These are phyloP conservation scores for Odontarrhena argentea DNA, from an alignment of 345 rosid species.

Conservation along the genomic window DNA sequence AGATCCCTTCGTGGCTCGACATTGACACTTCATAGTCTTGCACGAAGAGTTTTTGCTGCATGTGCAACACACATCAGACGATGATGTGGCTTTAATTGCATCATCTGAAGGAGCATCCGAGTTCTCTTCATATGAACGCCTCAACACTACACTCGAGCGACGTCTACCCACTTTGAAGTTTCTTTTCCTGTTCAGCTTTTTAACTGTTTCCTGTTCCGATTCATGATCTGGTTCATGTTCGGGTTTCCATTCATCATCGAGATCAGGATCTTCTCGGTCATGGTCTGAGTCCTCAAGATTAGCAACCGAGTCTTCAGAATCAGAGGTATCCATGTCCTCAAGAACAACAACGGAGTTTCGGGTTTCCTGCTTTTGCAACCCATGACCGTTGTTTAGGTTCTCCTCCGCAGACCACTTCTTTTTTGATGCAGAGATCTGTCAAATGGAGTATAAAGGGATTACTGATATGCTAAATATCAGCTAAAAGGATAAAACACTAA, in stretches of 20 bases:
- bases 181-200: slow-evolving; percentile 44
- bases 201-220: slow-evolving; percentile 43
- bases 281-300: slow-evolving; percentile 62
- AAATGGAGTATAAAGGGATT: slow-evolving; percentile 11
- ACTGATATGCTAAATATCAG: slow-evolving; percentile 2
- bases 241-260: slow-evolving; percentile 67
- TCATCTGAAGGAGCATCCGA: slow-evolving; percentile 44
- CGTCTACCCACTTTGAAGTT: slow-evolving; percentile 46
- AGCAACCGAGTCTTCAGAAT: slow-evolving; percentile 61
- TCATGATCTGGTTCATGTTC: slow-evolving; percentile 42
- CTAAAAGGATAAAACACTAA: slow-evolving; percentile 5
- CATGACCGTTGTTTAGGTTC: slow-evolving; percentile 48
- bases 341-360: slow-evolving; percentile 51
- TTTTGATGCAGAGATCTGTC: slow-evolving; percentile 43
- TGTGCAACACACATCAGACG: slow-evolving; percentile 56
- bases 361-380: slow-evolving; percentile 61
- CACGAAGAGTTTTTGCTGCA: slow-evolving; percentile 69
- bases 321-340: slow-evolving; percentile 93
- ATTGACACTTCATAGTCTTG: slow-evolving; percentile 80
- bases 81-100: slow-evolving; percentile 28
- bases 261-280: slow-evolving; percentile 48
- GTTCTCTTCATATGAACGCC: slow-evolving; percentile 38
- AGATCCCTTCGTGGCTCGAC: slow-evolving; percentile 60
- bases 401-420: slow-evolving; percentile 43
- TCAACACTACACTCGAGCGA: slow-evolving; percentile 37